Conservation (phyloP, 768 basidiomycete genomes). For the Auricularia cornea region DNA sequence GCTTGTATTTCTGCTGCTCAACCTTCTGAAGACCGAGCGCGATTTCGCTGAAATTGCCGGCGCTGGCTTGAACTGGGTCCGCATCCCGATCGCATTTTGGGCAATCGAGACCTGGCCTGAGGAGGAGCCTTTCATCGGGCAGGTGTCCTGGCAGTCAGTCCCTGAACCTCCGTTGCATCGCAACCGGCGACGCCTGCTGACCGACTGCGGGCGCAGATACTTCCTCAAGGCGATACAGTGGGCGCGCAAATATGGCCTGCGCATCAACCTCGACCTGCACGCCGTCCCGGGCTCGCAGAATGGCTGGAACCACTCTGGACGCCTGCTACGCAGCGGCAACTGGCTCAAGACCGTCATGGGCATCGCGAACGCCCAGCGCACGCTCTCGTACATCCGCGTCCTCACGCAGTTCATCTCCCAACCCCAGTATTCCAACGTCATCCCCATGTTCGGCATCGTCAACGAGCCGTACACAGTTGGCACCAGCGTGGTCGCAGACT, state of each 20-base stretch:
- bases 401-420: conserved; percentile 89
- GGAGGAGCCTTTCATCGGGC: conserved; percentile 75
- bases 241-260: conserved; percentile 94
- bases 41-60: conserved; percentile 92
- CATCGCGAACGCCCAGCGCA: conserved; percentile 84
- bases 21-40: conserved; percentile 63
- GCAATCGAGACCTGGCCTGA: conserved; percentile 74
- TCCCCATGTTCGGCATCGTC: conserved; percentile 78
- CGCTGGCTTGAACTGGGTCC: conserved; percentile 90
- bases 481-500: neutral
- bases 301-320: conserved; percentile 1
- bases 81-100: conserved; percentile 89
- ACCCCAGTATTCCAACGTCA: conserved; percentile 73
- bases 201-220: conserved; percentile 31
- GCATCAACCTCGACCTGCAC: conserved; percentile 80
- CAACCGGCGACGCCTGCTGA: neutral
- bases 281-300: neutral
- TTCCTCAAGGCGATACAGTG: conserved; percentile 89
- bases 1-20: neutral
- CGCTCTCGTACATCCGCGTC: conserved; percentile 82
- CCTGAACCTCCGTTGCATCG: too few species aligned
- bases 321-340: neutral
- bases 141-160: conserved; percentile 63
- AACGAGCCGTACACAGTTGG: conserved; percentile 61
- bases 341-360: conserved; percentile 83